phyloP scores from a whole-genome alignment of 768 basidiomycete genomes.

The Kwoniella bestiolae region DNA sequence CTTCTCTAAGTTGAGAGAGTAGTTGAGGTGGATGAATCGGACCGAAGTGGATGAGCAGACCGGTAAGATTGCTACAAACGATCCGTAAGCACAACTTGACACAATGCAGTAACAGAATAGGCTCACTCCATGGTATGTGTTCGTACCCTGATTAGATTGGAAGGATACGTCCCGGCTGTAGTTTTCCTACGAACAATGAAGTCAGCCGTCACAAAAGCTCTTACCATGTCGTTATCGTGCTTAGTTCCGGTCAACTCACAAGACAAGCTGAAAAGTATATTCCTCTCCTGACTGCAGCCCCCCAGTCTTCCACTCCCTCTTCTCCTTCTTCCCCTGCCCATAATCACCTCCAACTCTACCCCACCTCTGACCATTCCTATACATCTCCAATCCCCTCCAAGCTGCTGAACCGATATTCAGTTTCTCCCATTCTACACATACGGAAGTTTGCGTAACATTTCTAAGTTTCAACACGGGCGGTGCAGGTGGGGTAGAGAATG shows the following conservation, averaged over 20 bases:
- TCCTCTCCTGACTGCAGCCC: constrained; percentile 62
- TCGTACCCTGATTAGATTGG: constrained; percentile 76
- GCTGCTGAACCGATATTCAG: constrained; percentile 83
- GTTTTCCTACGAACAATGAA: constrained; percentile 62
- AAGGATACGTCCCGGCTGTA: constrained; percentile 85
- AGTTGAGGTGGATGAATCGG: constrained; percentile 77
- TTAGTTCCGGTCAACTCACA: constrained; percentile 62
- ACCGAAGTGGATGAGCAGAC: constrained; percentile 93
- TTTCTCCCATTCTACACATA: constrained; percentile 92
- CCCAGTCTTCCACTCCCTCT: constrained; percentile 52
- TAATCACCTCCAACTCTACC: constrained; percentile 72
- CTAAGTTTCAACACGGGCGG: constrained; percentile 82
- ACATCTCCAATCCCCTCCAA: constrained; percentile 86
- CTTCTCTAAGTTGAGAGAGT: constrained; percentile 78
- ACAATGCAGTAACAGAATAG: not conserved
- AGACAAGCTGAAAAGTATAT: constrained; percentile 91
- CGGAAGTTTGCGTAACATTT: constrained; percentile 94
- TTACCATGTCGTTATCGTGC: no score
- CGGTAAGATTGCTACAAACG: constrained; percentile 75
- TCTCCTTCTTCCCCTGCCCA: constrained; percentile 60
- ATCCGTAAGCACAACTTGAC: not conserved
- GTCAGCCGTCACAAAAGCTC: no score
- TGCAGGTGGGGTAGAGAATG: constrained; percentile 74
- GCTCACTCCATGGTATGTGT: constrained; percentile 80
- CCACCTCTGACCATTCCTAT: constrained; percentile 80